A percentile compares a stretch with the other conserved stretches of the same genome.
phyloP scores from a whole-genome alignment of 2,329 filamentous ascomycete genomes.

The Fusarium bulbicola region DNA sequence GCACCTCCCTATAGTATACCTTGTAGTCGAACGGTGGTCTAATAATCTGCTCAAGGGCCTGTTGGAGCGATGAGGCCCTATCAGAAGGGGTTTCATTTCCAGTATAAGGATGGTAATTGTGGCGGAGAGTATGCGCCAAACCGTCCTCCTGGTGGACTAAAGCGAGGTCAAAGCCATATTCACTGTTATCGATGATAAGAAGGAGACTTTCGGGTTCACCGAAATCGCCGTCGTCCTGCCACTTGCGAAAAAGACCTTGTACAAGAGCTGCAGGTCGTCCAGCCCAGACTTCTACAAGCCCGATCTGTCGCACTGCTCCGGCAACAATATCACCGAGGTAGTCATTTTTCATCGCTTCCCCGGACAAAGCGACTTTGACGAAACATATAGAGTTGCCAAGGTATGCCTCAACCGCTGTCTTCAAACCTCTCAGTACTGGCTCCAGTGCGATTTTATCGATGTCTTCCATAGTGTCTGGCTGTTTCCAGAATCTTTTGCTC shows the following conservation, averaged over 20 bases:
- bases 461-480: background rate
- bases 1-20: fast-evolving
- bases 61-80: background rate
- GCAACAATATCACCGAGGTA: background rate
- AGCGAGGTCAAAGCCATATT: background rate
- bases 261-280: fast-evolving
- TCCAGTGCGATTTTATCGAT: background rate
- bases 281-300: background rate
- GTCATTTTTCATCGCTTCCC: background rate
- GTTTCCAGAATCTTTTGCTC: no score
- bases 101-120: background rate
- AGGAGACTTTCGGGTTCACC: fast-evolving
- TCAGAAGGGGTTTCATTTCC: background rate
- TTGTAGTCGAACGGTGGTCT: background rate
- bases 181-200: background rate
- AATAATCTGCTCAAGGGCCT: fast-evolving
- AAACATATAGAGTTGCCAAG: background rate
- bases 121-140: background rate
- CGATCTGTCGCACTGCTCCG: background rate
- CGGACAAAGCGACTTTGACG: no score
- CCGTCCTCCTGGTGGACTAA: background rate
- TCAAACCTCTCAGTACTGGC: background rate
- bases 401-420: background rate
- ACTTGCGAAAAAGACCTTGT: background rate
- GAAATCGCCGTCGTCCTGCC: background rate